Evolutionary conservation across 164 flowering plant genomes (phyloP), one percentile per base, ranked within the genome.

Genomic region (Sextonia rubra): DNA sequence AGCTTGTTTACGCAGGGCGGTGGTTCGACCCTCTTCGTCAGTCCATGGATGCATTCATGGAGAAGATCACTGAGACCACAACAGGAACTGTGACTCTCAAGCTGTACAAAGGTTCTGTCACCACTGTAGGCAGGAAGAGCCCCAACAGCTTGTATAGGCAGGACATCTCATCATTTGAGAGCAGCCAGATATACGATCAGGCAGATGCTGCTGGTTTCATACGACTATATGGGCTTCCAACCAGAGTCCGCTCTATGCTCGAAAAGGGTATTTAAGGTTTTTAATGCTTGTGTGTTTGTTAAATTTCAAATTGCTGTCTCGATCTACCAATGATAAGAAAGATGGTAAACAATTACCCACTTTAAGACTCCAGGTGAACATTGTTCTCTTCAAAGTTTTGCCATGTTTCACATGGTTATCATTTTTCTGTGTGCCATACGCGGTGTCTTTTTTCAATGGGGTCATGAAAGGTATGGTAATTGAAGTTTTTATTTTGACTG

Each of bases 181-280:
- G 80, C 25, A 89, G 96, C 7, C 69, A 85, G 23, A 89, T 90
- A 4, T 94, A 94, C 64, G 77, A 94, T 69, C 97, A 94, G 74
- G 98, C 97, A 23, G 98, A 92, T 84, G 98, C 97, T 69, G 97
- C 94, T 60, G 12, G 97, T 2, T 94, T 94, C 74, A 94, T 94
- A 9, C 74, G 84, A 55, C 91, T 92, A 0, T 91, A 90, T 71
- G 97, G 99, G 15, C 90, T 94, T 68, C 97, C 98, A 2, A 91
- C 83, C 79, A 85, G 89, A 80, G 94, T 92, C 30, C 70, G 99
- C 48, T 95, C 99, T 26, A 94, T 94, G 99, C 90, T 88, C 49
- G 88, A 89, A 78, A 85, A 85, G 72, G 89, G 89, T 27, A 74
- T 86, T 65, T 87, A 62, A 81, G 49, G n/a, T 30, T 30, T 30